phyloP scores from a whole-genome alignment of 345 rosid species.

The Isatis tinctoria region DNA sequence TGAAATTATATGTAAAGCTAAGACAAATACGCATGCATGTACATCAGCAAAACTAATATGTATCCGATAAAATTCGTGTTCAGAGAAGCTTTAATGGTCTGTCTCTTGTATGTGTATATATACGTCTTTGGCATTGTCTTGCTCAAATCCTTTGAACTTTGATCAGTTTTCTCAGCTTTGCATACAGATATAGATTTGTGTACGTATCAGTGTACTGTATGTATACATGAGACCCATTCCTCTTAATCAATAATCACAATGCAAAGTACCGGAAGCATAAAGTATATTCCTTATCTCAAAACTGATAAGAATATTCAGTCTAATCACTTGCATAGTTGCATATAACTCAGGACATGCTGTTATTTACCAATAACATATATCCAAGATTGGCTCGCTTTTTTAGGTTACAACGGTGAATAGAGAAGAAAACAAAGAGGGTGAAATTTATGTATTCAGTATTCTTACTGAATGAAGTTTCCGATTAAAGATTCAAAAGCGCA shows the following conservation, averaged over 20 bases:
- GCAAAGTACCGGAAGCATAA: constrained; percentile 2
- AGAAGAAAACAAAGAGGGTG: background rate
- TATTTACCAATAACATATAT: background rate
- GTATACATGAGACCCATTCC: constrained; percentile 11
- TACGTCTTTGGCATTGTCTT: constrained; percentile 8
- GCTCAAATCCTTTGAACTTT: constrained; percentile 2
- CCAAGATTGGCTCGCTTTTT: background rate
- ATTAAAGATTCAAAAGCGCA: background rate
- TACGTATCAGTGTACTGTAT: background rate
- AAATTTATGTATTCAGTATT: background rate
- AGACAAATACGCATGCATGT: background rate
- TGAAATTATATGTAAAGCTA: background rate
- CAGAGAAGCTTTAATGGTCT: background rate
- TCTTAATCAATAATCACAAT: constrained; percentile 12
- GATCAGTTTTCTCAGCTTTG: constrained; percentile 2
- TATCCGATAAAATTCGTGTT: background rate
- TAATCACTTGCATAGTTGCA: background rate
- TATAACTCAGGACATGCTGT: constrained; percentile 5
- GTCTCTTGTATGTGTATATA: constrained; percentile 15
- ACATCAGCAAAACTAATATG: constrained; percentile 2
- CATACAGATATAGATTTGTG: background rate
- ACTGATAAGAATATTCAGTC: background rate
- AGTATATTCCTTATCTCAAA: constrained; percentile 18
- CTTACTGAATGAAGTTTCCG: background rate
- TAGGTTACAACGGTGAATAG: background rate